Evolutionary conservation across 2,329 filamentous ascomycete genomes (phyloP), one percentile per base, ranked within the genome.

Genomic region (Endoconidiophora laricicola): DNA sequence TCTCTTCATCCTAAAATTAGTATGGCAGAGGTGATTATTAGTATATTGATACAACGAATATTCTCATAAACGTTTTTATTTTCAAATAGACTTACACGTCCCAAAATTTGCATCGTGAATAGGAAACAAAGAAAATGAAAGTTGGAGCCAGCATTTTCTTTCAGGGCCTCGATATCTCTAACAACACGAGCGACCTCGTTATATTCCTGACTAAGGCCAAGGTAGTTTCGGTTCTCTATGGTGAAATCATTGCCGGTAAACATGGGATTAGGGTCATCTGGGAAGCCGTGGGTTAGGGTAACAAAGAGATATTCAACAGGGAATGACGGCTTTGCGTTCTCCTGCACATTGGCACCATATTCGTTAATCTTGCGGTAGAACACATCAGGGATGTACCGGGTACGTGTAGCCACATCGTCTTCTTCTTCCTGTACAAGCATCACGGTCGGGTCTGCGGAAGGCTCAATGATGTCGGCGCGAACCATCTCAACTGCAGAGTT

Each of bases 401-500:
- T 80, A 50, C 78, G 79, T 7, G 41, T 29, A 5, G 38, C 48
- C 18, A 46, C 50, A 7, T 54, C 48, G 58, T 95, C 87, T 53
- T 90, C 84, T 61, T 96, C 90, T 22, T 84, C 83, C 54, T 88
- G 86, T 3, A 98, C 91, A 43, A 98, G 76, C 90, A 98, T 95
- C 48, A 90, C 81, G 5, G 77, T 80, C 2, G 91, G 91, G 56
- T 96, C 90, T 26, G 88, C 88, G 6, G 87, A 96, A 6, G 91
- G 86, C 63, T 98, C 91, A 54, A 98, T 78, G 56, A 98, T 88
- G 58, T 96, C 86, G 38, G 91, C 88, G 55, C 84, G 76, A 23
- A 94, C 86, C 91, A 98, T 98, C 64, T 98, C 91, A 3, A 95
- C 87, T 0, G 88, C 87, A 14, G 91, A 83, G 57, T 95, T 94